Evolutionary conservation across 345 rosid species (phyloP), one percentile per base, ranked within the genome.

Genomic region (Hibiscus syriacus): DNA sequence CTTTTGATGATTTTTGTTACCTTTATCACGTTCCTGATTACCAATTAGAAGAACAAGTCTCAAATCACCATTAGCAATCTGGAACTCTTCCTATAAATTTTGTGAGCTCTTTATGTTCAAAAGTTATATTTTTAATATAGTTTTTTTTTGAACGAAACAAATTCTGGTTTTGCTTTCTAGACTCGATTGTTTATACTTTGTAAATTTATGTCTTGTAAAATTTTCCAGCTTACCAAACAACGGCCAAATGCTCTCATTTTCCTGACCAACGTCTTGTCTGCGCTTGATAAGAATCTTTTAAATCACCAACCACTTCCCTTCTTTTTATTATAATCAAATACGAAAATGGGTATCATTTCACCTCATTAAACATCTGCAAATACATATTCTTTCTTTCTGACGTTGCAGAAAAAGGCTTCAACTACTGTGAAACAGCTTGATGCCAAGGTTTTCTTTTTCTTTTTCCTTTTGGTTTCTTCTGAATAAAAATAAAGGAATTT

Each of bases 361-460:
- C 9, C 41, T 36, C 46, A 14, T 43, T 19, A 4, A 46, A 48
- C 4, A 34, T 0, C 32, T 48, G 11, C 29, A 70, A 41, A 65
- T 12, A 36, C 56, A 10, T 59, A 7, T 32, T 5, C 49, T 22
- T 72, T 70, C 6, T 54, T 54, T 69, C 23, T 3, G 61, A 80
- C 73, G 74, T 54, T 76, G 84, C 92, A 89, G 99, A 87, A 91
- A 82, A 91, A 84, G 70, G 96, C 83, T 70, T 81, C 87, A 74
- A 78, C 89, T 71, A 87, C 97, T 52, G 97, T 85, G 52, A 91
- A 82, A 73, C 95, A 70, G 11, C 90, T 84, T 73, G 99, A 94
- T 79, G 96, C 99, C 39, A 94, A 94, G 99, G 99, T 91, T 23
- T 61, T 55, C 2, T 6, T 70, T 2, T 36, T 2, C 2, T 1